A percentile compares a stretch with the other conserved stretches of the same genome.
phyloP scores from a whole-genome alignment of 2,329 filamentous ascomycete species.

The Hirsutella minnesotensis region DNA sequence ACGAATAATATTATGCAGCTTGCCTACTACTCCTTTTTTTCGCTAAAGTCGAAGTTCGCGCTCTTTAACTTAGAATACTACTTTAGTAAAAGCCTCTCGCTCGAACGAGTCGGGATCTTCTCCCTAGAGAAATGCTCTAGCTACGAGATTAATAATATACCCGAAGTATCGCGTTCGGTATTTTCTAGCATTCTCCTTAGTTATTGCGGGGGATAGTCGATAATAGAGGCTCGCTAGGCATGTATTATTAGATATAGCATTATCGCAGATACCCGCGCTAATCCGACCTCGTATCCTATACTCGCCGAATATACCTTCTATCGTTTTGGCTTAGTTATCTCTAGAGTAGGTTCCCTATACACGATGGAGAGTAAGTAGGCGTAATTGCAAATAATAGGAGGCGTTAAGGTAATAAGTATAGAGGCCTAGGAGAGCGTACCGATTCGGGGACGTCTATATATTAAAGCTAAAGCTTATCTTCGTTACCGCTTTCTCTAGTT shows the following conservation, averaged over 20 bases:
- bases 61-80: neutral
- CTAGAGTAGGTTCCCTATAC: neutral
- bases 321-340: neutral
- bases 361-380: neutral
- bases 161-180: neutral
- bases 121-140: neutral
- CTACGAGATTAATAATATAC: no score
- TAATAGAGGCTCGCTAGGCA: neutral
- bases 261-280: neutral
- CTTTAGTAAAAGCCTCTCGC: neutral
- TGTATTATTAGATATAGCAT: neutral
- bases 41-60: neutral
- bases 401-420: neutral
- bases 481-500: neutral
- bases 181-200: neutral
- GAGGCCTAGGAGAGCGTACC: no score
- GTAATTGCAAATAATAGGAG: neutral
- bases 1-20: neutral
- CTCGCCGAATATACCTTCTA: neutral
- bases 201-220: neutral
- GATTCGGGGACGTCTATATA: no score
- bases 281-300: neutral
- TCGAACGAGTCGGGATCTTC: neutral
- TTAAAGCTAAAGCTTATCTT: no score
- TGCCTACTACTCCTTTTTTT: neutral